phyloP scores from a whole-genome alignment of 768 basidiomycete species.

The Lanmaoa pseudosensibilis region DNA sequence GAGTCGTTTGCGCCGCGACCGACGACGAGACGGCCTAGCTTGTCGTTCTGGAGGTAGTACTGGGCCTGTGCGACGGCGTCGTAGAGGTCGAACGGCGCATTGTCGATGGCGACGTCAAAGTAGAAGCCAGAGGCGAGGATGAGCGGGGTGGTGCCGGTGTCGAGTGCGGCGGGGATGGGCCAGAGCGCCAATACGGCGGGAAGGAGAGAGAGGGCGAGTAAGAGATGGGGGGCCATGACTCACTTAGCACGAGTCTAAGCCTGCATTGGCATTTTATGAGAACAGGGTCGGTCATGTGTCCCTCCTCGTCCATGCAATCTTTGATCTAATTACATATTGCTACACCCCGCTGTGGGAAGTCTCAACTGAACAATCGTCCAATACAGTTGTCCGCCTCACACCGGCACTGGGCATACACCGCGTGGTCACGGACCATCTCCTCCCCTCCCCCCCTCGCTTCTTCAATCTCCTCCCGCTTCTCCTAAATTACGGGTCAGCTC shows the following conservation, averaged over 20 bases:
- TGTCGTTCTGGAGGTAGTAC: conserved; percentile 36
- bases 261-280: neutral
- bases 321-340: neutral
- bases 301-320: too few relatives aligned
- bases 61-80: conserved; percentile 34
- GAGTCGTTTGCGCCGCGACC: conserved; percentile 39
- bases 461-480: conserved; percentile 26
- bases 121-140: conserved; percentile 26
- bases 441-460: neutral
- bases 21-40: conserved; percentile 41
- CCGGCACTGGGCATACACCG: conserved; percentile 48
- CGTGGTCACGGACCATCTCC: conserved; percentile 31
- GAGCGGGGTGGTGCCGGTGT: conserved; percentile 27
- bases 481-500: conserved; percentile 7
- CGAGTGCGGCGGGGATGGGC: conserved; percentile 32
- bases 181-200: conserved; percentile 24
- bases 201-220: conserved; percentile 15
- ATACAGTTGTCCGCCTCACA: conserved; percentile 56
- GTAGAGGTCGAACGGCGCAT: conserved; percentile 34
- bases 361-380: conserved; percentile 36
- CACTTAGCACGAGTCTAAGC: neutral
- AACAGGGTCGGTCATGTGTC: neutral
- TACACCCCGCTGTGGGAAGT: neutral
- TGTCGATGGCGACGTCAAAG: conserved; percentile 26
- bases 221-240: conserved; percentile 3